These are phyloP conservation scores for Yamadazyma tumulicola DNA, from an alignment of 805 yeast species.

Conservation along the genomic window DNA sequence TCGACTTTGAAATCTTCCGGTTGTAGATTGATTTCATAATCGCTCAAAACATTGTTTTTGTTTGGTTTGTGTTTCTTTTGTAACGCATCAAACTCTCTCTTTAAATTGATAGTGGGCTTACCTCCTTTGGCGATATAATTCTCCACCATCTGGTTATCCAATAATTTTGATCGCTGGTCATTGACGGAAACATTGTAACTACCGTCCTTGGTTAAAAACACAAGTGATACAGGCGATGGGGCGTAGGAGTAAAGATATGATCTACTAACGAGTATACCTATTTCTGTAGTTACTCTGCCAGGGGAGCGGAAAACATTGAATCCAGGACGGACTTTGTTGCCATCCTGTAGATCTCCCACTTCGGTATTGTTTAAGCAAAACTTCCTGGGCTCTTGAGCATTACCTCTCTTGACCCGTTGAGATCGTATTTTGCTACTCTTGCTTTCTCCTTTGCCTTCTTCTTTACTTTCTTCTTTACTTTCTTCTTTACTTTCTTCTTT, in stretches of 20 bases:
- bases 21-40: constrained; percentile 24
- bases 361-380: constrained; percentile 20
- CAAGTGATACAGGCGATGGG: constrained; percentile 31
- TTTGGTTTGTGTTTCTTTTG: constrained; percentile 17
- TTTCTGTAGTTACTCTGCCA: constrained; percentile 24
- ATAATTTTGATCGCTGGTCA: constrained; percentile 18
- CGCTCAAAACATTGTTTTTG: constrained; percentile 19
- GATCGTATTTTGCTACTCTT: constrained; percentile 13
- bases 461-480: no score
- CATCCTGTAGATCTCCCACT: constrained; percentile 13
- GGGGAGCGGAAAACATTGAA: constrained; percentile 35
- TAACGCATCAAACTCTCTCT: constrained; percentile 20
- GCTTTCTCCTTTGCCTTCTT: constrained; percentile 10
- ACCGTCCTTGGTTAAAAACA: constrained; percentile 38
- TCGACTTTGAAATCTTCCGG: constrained; percentile 26
- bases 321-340: constrained; percentile 27
- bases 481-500: no score
- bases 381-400: constrained; percentile 11
- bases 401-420: constrained; percentile 6
- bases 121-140: constrained; percentile 5
- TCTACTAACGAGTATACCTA: constrained; percentile 29
- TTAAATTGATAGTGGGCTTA: constrained; percentile 11
- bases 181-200: constrained; percentile 23
- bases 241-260: constrained; percentile 42
- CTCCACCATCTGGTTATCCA: constrained; percentile 17